Evolutionary conservation across 176 grass and related monocot genomes (phyloP).

Genomic region (Areca catechu): DNA sequence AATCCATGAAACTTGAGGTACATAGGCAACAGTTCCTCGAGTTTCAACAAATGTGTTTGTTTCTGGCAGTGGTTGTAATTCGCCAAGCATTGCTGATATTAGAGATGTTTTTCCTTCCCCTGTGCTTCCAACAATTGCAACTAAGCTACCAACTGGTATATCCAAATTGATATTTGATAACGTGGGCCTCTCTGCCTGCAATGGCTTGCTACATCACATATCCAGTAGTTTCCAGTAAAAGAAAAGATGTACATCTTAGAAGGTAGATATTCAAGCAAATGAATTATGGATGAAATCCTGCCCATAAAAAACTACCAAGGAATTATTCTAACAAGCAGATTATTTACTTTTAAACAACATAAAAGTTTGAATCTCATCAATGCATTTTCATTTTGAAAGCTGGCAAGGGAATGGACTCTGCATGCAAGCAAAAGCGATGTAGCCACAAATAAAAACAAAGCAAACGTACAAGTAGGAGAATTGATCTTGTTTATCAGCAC

Average conservation of each 20-base stretch:
- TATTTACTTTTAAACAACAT: no score
- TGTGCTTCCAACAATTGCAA: slow-evolving; percentile 92
- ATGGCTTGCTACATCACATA: slow-evolving; percentile 2
- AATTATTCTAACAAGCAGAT: no score
- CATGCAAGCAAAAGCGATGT: no score
- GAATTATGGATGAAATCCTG: no score
- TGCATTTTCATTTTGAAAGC: no score
- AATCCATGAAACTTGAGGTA: slow-evolving; percentile 99
- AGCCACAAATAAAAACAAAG: no score
- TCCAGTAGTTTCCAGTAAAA: neutral
- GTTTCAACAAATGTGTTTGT: slow-evolving; percentile 56
- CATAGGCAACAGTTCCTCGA: slow-evolving; percentile 84
- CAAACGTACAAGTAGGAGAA: no score
- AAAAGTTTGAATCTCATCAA: no score
- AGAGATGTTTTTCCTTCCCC: slow-evolving; percentile 99
- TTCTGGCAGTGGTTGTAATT: slow-evolving; percentile 63
- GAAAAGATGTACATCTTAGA: neutral
- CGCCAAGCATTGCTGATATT: slow-evolving; percentile 94
- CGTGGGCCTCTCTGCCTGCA: slow-evolving; percentile 71
- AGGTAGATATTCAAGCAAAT: neutral
- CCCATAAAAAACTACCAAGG: no score
- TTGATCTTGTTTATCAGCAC: no score
- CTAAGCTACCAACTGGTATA: slow-evolving; percentile 78
- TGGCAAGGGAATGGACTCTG: no score
- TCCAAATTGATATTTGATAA: slow-evolving; percentile 95